These are phyloP conservation scores for Thraustotheca clavata DNA, from an alignment of 352 stramenopile genomes.

Conservation along the genomic window DNA sequence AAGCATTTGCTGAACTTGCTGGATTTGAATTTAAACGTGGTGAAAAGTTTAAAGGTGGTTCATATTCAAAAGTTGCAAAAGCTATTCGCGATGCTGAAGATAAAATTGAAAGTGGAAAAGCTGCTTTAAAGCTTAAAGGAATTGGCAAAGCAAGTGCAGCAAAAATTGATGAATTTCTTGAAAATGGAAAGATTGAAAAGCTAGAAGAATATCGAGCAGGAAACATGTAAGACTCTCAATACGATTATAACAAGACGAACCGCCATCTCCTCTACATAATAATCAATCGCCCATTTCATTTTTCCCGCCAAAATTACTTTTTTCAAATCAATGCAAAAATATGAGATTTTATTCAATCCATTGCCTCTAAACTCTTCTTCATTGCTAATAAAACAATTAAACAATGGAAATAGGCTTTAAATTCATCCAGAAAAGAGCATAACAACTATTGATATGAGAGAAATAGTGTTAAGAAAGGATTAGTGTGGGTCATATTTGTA, in stretches of 20 bases:
- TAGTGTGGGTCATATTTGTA: no score
- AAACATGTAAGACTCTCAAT: slow-evolving; percentile 29
- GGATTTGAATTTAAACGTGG: slow-evolving; percentile 83
- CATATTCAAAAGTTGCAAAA: slow-evolving; percentile 83
- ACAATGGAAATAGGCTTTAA: no score
- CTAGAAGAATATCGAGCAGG: slow-evolving; percentile 80
- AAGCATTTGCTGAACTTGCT: slow-evolving; percentile 74
- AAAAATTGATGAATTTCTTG: slow-evolving; percentile 84
- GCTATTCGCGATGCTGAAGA: slow-evolving; percentile 63
- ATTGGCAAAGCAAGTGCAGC: slow-evolving; percentile 69
- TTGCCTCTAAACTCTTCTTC: no score
- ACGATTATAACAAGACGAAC: background rate
- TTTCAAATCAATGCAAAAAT: no score
- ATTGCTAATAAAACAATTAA: no score
- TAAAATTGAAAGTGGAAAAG: slow-evolving; percentile 58
- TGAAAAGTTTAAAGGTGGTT: slow-evolving; percentile 78
- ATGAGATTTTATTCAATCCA: no score
- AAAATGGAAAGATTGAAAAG: slow-evolving; percentile 65
- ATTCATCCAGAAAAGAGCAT: no score
- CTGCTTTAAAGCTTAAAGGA: slow-evolving; percentile 73
- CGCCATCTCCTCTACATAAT: no score
- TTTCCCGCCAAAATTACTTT: no score
- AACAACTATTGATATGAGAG: no score
- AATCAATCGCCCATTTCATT: no score
- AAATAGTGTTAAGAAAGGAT: no score